These are phyloP conservation scores for Pinus albicaulis DNA, from an alignment of 75 land plant genomes.

Conservation along the genomic window DNA sequence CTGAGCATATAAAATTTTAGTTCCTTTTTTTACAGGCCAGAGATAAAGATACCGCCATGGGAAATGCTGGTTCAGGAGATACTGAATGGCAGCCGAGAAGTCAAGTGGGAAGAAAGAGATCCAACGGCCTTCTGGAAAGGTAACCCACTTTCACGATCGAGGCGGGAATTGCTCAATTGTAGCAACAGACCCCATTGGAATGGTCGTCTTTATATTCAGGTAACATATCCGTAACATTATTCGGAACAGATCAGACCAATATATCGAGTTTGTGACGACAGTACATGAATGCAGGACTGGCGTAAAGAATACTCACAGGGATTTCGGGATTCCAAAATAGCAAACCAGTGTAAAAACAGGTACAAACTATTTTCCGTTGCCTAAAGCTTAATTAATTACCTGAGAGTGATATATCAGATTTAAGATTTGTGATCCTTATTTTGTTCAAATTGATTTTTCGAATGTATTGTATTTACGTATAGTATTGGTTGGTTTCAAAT, in stretches of 20 bases:
- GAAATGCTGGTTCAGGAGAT: slow-evolving; percentile 31
- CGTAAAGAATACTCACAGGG: background rate
- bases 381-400: too few relatives aligned
- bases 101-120: slow-evolving; percentile 40
- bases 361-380: background rate
- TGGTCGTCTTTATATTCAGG: slow-evolving; percentile 40
- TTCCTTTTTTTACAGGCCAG: slow-evolving; percentile 43
- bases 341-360: slow-evolving; percentile 22
- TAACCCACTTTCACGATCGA: slow-evolving; percentile 21
- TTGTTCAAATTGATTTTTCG: too few relatives aligned
- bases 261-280: background rate
- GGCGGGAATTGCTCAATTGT: slow-evolving; percentile 42
- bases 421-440: too few relatives aligned
- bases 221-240: background rate
- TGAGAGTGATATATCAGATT: too few relatives aligned
- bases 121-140: slow-evolving; percentile 69
- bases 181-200: slow-evolving; percentile 40
- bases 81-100: slow-evolving; percentile 24
- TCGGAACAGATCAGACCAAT: too few relatives aligned
- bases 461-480: background rate
- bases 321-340: slow-evolving; percentile 5
- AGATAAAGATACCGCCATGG: slow-evolving; percentile 60
- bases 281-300: slow-evolving; percentile 13
- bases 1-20: too few relatives aligned
- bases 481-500: too few relatives aligned